Conservation (phyloP, 208 protist species). For the Trypanosoma caninum region DNA sequence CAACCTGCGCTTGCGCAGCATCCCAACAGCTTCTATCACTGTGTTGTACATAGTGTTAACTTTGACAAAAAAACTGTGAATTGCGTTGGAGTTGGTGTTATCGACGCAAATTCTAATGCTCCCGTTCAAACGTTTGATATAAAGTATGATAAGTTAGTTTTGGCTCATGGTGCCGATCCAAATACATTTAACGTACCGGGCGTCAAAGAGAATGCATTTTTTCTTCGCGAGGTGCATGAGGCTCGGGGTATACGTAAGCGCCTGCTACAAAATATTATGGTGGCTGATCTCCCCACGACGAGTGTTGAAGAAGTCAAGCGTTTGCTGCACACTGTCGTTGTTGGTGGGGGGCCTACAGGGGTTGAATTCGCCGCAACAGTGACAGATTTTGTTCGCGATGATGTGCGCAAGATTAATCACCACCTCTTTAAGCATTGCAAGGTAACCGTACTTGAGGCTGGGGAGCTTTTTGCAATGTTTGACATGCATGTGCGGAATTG, state of each 20-base stretch:
- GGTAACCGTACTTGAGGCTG: conserved; percentile 87
- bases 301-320: conserved; percentile 66
- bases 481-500: conserved; percentile 78
- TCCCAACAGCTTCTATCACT: conserved; percentile 74
- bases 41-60: conserved; percentile 76
- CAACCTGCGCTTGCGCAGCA: conserved; percentile 77
- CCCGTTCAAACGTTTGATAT: conserved; percentile 77
- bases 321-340: conserved; percentile 88
- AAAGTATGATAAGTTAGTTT: conserved; percentile 90
- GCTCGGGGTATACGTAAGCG: conserved; percentile 85
- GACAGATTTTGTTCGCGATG: conserved; percentile 87
- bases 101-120: conserved; percentile 56
- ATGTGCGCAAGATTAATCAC: conserved; percentile 73
- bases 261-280: conserved; percentile 92
- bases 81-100: conserved; percentile 72
- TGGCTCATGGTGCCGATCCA: conserved; percentile 83
- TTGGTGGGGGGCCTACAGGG: conserved; percentile 89
- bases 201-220: conserved; percentile 85
- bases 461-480: conserved; percentile 87
- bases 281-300: conserved; percentile 80
- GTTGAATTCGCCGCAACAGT: conserved; percentile 88
- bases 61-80: conserved; percentile 68
- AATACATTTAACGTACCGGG: conserved; percentile 93
- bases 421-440: conserved; percentile 66
- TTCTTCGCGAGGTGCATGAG: conserved; percentile 89